Evolutionary conservation across 2,329 filamentous ascomycete genomes (phyloP).

Genomic region (Alternaria postmessia): DNA sequence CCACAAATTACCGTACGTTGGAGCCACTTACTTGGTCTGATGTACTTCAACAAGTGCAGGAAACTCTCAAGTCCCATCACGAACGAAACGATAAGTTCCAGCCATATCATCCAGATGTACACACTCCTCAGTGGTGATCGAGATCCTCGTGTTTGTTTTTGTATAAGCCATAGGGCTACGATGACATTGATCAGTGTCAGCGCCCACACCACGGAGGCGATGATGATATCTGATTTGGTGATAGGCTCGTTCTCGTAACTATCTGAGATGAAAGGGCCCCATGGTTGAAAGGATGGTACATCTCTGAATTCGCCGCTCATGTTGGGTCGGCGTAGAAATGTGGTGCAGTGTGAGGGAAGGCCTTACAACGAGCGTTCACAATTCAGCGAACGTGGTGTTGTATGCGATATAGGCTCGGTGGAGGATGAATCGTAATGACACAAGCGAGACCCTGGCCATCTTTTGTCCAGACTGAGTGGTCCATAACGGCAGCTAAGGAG

Average conservation of each 20-base stretch:
- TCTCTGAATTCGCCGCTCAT: constrained; percentile 32
- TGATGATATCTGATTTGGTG: constrained; percentile 40
- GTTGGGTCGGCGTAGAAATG: neutral
- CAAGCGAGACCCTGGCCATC: constrained; percentile 5
- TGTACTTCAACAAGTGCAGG: constrained; percentile 44
- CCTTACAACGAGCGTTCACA: neutral
- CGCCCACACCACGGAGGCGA: constrained; percentile 41
- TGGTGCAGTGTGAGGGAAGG: neutral
- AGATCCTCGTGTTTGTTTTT: constrained; percentile 36
- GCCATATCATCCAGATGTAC: constrained; percentile 61
- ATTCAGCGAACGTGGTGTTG: constrained; percentile 2
- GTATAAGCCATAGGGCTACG: constrained; percentile 46
- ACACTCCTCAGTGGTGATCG: constrained; percentile 46
- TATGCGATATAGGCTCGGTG: neutral
- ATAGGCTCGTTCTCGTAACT: constrained; percentile 38
- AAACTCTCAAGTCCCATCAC: constrained; percentile 54
- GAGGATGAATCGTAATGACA: neutral
- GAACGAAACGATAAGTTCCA: constrained; percentile 55
- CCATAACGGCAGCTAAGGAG: constrained; percentile 22
- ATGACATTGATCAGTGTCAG: constrained; percentile 38
- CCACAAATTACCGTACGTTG: no score
- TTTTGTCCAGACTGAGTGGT: constrained; percentile 19
- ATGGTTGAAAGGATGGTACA: constrained; percentile 29
- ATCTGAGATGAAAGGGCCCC: constrained; percentile 37
- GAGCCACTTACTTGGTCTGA: constrained; percentile 43